A percentile compares a stretch with the other conserved stretches of the same genome.
phyloP scores from a whole-genome alignment of 2,329 filamentous ascomycete species.

The Scedosporium apiospermum region DNA sequence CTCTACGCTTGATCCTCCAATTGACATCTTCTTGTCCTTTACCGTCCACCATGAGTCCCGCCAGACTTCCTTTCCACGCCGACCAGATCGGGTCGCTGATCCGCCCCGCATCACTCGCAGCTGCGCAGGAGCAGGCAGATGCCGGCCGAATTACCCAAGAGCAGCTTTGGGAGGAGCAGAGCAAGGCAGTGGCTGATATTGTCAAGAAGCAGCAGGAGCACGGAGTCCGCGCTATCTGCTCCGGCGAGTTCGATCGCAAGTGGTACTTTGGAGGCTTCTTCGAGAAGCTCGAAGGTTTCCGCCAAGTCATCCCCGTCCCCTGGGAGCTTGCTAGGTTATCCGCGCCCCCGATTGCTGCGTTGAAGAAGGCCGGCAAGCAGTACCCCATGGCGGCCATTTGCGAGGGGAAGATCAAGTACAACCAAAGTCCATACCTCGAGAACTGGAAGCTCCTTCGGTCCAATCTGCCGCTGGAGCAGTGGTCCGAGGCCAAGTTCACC shows the following conservation, averaged over 20 bases:
- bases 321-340: constrained; percentile 26
- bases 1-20: neutral
- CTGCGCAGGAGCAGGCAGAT: constrained; percentile 38
- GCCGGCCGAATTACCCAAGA: constrained; percentile 29
- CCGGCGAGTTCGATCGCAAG: constrained; percentile 56
- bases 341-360: constrained; percentile 27
- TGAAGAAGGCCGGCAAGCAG: constrained; percentile 26
- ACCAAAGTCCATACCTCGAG: constrained; percentile 30
- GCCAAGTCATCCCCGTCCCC: constrained; percentile 25
- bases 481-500: constrained; percentile 58
- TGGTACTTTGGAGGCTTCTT: constrained; percentile 41
- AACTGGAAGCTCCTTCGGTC: constrained; percentile 29
- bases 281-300: constrained; percentile 33
- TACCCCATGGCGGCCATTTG: constrained; percentile 30
- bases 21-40: neutral
- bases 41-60: constrained; percentile 1
- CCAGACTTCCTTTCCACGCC: constrained; percentile 50
- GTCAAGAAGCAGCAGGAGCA: constrained; percentile 55
- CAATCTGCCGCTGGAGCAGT: constrained; percentile 44
- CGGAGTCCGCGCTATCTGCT: constrained; percentile 54
- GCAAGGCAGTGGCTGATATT: constrained; percentile 53
- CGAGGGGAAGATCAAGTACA: constrained; percentile 31
- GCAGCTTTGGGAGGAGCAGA: constrained; percentile 46
- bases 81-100: constrained; percentile 66
- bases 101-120: constrained; percentile 51